Evolutionary conservation across 176 grass and related monocot genomes (phyloP), one percentile per base, ranked within the genome.

Genomic region (Oryza brachyantha): DNA sequence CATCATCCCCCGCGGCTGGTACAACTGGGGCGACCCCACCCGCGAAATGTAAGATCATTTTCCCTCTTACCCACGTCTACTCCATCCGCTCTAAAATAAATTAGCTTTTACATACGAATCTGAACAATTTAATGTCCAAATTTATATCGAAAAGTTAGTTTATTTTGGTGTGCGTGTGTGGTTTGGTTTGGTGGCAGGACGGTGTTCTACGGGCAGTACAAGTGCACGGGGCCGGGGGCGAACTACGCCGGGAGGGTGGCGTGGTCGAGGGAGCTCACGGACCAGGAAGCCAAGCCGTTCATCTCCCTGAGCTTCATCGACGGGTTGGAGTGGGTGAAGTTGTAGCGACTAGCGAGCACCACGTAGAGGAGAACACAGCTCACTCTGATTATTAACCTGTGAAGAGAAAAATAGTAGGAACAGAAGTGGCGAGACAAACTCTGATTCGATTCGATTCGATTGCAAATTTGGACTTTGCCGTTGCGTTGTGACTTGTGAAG

Each of bases 141-240:
- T n/a, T n/a, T n/a, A n/a, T n/a, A n/a, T n/a, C n/a, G n/a, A n/a
- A n/a, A n/a, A n/a, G n/a, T n/a, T n/a, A n/a, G n/a, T 42, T 34
- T 25, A 3, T 3, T 26, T 1, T 1, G 38, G 0, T 45, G 68
- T 27, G 10, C 0, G 5, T 42, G 70, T 57, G 50, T 54, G 48
- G 48, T 21, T 32, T 21, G 24, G 27, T 37, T 37, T 85, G 73
- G 13, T 45, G 42, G 42, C 89, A 97, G 94, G 96, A 95, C 96
- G 68, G 95, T 98, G 77, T 99, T 99, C 86, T 99, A 95, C 41
- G 96, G 96, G 31, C 92, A 99, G 63, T 99, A 99, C 88, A 94
- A 89, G 82, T 99, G 96, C 90, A 84, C 78, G 3, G 96, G 96
- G 0, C 86, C 92, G 0, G 96, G 96, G 0, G 73, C 92, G 0